Evolutionary conservation across 2,329 filamentous ascomycete species (phyloP).

Genomic region (Acarospora socialis): DNA sequence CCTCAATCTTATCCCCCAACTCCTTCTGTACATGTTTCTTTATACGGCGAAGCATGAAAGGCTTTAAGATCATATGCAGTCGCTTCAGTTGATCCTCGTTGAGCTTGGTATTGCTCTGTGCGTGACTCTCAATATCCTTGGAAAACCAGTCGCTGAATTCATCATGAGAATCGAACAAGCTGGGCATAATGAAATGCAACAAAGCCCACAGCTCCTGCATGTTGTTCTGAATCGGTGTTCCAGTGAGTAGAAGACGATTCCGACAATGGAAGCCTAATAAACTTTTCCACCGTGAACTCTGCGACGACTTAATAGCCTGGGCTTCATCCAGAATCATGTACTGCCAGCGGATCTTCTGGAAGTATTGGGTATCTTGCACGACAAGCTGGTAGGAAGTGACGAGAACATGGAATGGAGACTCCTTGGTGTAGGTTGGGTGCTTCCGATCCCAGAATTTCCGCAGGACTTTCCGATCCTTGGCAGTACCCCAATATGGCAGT

Average conservation of each 20-base stretch:
- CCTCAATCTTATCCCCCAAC: slow-evolving; percentile 94
- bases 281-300: slow-evolving; percentile 94
- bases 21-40: slow-evolving; percentile 99
- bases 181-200: slow-evolving; percentile 99
- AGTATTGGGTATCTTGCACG: slow-evolving; percentile 89
- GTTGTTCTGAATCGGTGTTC: slow-evolving; percentile 98
- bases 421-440: slow-evolving; percentile 85
- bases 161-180: slow-evolving; percentile 58
- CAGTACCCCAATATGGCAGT: slow-evolving; percentile 92
- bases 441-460: slow-evolving; percentile 99
- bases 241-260: slow-evolving; percentile 82
- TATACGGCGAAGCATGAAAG: slow-evolving; percentile 97
- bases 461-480: slow-evolving; percentile 84
- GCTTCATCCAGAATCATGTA: slow-evolving; percentile 99
- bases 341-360: slow-evolving; percentile 98
- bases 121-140: slow-evolving; percentile 78
- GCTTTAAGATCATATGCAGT: slow-evolving; percentile 96
- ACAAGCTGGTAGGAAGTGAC: slow-evolving; percentile 96
- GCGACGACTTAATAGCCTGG: slow-evolving; percentile 95
- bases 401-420: slow-evolving; percentile 88
- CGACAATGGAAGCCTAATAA: slow-evolving; percentile 87
- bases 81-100: slow-evolving; percentile 96
- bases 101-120: slow-evolving; percentile 97
- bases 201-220: slow-evolving; percentile 99
- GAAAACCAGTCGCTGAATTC: slow-evolving; percentile 41